These are phyloP conservation scores for Nicotiana tomentosiformis DNA, from an alignment of 257 asterid species.

Conservation along the genomic window DNA sequence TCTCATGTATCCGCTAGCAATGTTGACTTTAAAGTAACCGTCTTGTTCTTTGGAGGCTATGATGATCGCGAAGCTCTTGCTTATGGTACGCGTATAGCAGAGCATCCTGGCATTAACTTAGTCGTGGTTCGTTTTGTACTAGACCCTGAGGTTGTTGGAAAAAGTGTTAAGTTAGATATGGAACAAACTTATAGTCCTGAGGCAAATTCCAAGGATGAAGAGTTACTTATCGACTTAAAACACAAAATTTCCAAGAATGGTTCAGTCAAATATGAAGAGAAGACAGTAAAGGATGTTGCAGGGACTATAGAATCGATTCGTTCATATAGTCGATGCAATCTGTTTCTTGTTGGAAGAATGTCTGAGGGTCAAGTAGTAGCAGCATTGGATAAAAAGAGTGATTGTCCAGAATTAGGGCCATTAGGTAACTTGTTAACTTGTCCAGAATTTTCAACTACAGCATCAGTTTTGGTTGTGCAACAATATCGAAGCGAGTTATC, in stretches of 20 bases:
- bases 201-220: constrained; percentile 22
- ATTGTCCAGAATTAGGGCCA: constrained; percentile 53
- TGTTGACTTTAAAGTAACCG: constrained; percentile 29
- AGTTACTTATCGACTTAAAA: constrained; percentile 24
- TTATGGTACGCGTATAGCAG: constrained; percentile 49
- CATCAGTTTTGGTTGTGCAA: constrained; percentile 62
- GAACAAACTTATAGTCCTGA: neutral
- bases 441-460: constrained; percentile 29
- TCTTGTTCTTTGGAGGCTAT: constrained; percentile 51
- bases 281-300: constrained; percentile 16
- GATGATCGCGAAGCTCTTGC: constrained; percentile 57
- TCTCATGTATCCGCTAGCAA: constrained; percentile 47
- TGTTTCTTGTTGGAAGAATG: constrained; percentile 45
- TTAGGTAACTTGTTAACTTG: constrained; percentile 39
- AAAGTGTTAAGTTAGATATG: constrained; percentile 14
- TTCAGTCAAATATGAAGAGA: constrained; percentile 30
- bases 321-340: constrained; percentile 26
- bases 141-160: constrained; percentile 25
- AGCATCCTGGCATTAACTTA: constrained; percentile 45
- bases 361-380: constrained; percentile 37
- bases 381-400: constrained; percentile 24
- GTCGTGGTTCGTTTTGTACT: constrained; percentile 30
- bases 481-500: constrained; percentile 34
- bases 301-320: constrained; percentile 23
- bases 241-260: constrained; percentile 11